phyloP scores from a whole-genome alignment of 2,329 filamentous ascomycete species.

The Trichophyton rubrum region DNA sequence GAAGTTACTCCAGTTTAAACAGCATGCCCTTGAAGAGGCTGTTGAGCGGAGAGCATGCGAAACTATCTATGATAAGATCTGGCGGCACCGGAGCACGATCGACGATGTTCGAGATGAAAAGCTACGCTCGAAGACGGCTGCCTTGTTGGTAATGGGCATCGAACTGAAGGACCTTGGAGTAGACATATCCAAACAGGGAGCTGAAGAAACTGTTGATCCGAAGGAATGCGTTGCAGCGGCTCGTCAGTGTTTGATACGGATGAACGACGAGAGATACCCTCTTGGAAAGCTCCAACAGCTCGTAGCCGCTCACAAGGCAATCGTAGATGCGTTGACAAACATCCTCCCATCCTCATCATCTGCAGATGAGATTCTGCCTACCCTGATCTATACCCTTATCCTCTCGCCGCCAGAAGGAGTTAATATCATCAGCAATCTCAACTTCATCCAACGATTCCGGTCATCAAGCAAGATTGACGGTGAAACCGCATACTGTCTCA shows the following conservation, averaged over 20 bases:
- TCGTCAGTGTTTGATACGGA: conserved; percentile 57
- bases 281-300: conserved; percentile 82
- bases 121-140: conserved; percentile 83
- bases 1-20: conserved; percentile 65
- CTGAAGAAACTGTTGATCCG: conserved; percentile 52
- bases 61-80: conserved; percentile 75
- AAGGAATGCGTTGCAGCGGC: conserved; percentile 60
- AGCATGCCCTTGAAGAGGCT: conserved; percentile 69
- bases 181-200: conserved; percentile 52
- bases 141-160: conserved; percentile 81
- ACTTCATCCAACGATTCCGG: conserved; percentile 86
- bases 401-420: conserved; percentile 76
- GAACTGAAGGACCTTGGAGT: conserved; percentile 73
- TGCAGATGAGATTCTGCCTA: conserved; percentile 92
- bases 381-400: conserved; percentile 90
- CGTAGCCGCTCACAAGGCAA: conserved; percentile 80
- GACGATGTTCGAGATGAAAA: conserved; percentile 94
- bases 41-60: conserved; percentile 80
- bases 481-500: conserved; percentile 90
- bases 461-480: conserved; percentile 77
- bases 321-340: conserved; percentile 70
- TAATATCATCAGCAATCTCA: conserved; percentile 84
- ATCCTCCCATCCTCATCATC: conserved; percentile 64
- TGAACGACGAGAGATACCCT: conserved; percentile 80
- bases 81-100: conserved; percentile 78